Conservation (phyloP, 2,329 filamentous ascomycete genomes). For the Aspergillus sp. region DNA sequence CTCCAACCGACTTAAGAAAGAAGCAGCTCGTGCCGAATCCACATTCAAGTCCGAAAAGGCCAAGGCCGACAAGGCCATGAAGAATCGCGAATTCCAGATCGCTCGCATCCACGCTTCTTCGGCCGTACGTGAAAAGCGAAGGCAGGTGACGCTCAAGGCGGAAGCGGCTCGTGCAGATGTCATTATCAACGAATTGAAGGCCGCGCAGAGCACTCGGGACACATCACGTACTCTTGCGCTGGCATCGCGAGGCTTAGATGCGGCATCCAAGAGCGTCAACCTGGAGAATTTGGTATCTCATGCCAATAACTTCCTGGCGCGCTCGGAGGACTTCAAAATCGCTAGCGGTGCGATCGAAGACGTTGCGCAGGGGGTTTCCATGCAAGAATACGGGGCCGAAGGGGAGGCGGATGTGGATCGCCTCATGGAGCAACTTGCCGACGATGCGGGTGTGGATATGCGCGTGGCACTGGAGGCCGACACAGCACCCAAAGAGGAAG, state of each 20-base stretch:
- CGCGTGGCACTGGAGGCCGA: conserved; percentile 40
- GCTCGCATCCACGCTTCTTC: conserved; percentile 49
- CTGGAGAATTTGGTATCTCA: conserved; percentile 44
- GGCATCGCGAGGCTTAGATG: conserved; percentile 46
- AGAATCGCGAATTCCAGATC: conserved; percentile 50
- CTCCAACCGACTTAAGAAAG: conserved; percentile 49
- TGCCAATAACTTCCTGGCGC: conserved; percentile 43
- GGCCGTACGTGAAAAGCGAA: conserved; percentile 47
- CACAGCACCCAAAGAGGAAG: conserved; percentile 41
- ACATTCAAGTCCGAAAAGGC: conserved; percentile 49
- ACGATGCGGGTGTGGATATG: conserved; percentile 46
- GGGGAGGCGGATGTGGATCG: conserved; percentile 43
- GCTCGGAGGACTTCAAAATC: conserved; percentile 46
- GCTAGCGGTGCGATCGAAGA: conserved; percentile 43
- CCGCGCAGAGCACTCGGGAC: conserved; percentile 48
- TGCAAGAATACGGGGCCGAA: conserved; percentile 47
- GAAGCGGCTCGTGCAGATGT: conserved; percentile 50
- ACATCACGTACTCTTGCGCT: conserved; percentile 46
- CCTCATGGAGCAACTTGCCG: conserved; percentile 45
- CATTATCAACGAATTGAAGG: conserved; percentile 50
- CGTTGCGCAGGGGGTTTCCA: conserved; percentile 41
- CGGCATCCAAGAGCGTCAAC: conserved; percentile 46
- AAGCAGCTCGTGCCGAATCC: conserved; percentile 46
- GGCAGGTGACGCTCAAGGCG: conserved; percentile 45
- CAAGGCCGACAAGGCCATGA: conserved; percentile 50